Base-by-base conservation (phyloP, 2,329 filamentous ascomycete species). In the Verticillium alfalfae region DNA sequence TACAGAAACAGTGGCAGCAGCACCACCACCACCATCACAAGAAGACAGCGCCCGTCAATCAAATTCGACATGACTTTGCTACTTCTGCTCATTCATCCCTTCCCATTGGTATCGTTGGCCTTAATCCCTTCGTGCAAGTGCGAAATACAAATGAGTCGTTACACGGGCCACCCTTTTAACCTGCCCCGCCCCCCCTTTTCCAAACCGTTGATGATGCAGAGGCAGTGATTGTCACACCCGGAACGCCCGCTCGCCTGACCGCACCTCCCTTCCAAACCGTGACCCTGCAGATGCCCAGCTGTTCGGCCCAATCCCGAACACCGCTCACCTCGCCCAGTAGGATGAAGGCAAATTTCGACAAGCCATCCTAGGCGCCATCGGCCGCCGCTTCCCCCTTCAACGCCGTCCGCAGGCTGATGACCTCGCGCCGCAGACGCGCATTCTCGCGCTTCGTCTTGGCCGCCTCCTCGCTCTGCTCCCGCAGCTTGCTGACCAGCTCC, bases 391-490 rank as follows among this genome's bases (percentile, higher is more conserved):
- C 80, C 69, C 85, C 79, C 73, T 81, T 84, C 61, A 86, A 69
- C 66, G 84, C 70, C 57, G 85, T 80, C 69, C 85, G 79, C 68
- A 90, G 76, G 59, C 91, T 92, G 38, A 89, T 85, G 70, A 93
- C 88, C 78, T 97, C 93, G 68, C 93, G 83, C 79, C 90, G 93
- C 69, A 97, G 75, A 65, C 91, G 82, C 61, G 88, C 85, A 72
- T 96, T 97, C 73, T 98, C 94, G 76, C 91, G 93, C 78, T 92
- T 92, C 66, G 93, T 76, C 67, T 87, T 84, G 34, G 86, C 87
- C 61, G 87, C 84, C 75, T 97, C 93, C 64, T 96, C 93, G 66
- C 90, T 83, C 59, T 86, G 83, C 66, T 92, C 90, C 67, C 85
- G 88, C 63, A 97, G 73, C 70, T 87, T 86, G 39, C 78, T 78